phyloP scores from a whole-genome alignment of 768 basidiomycete species.

The Tulasnella sp. region DNA sequence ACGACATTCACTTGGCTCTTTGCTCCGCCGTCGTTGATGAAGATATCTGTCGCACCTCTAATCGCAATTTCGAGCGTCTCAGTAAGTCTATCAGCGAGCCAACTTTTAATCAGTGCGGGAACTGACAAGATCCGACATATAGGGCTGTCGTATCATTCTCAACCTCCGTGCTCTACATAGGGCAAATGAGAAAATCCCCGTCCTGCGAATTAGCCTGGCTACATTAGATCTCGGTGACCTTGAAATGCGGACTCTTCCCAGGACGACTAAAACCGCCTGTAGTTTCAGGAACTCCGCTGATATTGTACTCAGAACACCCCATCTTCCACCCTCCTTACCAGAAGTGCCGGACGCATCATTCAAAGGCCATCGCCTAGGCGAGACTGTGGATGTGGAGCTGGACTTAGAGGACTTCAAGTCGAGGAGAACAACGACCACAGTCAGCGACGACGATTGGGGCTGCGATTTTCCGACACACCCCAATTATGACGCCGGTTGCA shows the following conservation, averaged over 20 bases:
- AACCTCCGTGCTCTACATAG: neutral
- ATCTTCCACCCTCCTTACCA: neutral
- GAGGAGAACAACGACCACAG: neutral
- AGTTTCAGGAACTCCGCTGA: neutral
- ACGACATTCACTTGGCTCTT: slow-evolving; percentile 22
- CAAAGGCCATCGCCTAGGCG: neutral
- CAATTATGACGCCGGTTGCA: neutral
- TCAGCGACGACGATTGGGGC: neutral
- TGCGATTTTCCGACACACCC: neutral
- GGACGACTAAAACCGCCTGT: neutral
- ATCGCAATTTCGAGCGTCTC: slow-evolving; percentile 15
- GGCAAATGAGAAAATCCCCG: neutral
- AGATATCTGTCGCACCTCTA: neutral
- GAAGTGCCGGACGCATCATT: neutral
- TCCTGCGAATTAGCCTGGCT: neutral
- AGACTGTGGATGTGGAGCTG: neutral
- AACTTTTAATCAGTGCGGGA: neutral
- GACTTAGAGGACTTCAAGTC: neutral
- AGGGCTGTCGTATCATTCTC: no score
- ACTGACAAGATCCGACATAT: neutral
- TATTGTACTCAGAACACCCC: neutral
- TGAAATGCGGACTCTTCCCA: slow-evolving; percentile 9
- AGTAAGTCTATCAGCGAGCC: neutral
- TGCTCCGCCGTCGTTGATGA: slow-evolving; percentile 23
- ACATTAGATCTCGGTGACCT: slow-evolving; percentile 1